Percentiles rank a stretch among this genome's conserved stretches.
Evolutionary conservation across 345 rosid genomes (phyloP).

Genomic region (Dimocarpus longan): DNA sequence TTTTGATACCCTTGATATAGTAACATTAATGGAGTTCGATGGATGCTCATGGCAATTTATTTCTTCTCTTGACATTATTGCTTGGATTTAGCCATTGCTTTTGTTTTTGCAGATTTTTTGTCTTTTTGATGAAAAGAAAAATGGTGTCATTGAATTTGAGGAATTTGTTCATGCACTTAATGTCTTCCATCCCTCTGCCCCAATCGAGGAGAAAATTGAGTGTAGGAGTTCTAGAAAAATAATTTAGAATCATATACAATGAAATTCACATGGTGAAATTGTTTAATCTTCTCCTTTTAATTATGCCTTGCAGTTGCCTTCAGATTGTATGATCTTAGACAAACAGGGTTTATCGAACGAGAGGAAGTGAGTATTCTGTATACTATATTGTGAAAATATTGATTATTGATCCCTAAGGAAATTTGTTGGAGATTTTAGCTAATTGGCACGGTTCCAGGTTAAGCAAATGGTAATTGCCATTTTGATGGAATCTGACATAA

Average conservation of each 20-base stretch:
- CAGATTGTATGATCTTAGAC: constrained; percentile 82
- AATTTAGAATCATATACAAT: constrained; percentile 5
- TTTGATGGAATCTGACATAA: constrained; percentile 63
- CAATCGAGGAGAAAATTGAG: constrained; percentile 72
- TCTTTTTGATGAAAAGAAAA: constrained; percentile 84
- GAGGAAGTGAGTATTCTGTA: constrained; percentile 62
- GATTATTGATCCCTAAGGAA: neutral
- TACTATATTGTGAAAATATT: neutral
- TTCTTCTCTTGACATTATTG: neutral
- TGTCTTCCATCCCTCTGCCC: constrained; percentile 79
- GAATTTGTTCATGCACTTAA: constrained; percentile 76
- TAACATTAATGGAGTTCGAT: neutral
- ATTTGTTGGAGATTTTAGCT: constrained; percentile 2
- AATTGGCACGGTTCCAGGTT: constrained; percentile 48
- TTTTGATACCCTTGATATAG: neutral
- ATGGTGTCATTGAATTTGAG: constrained; percentile 87
- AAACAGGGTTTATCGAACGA: constrained; percentile 79
- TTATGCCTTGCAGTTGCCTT: constrained; percentile 67
- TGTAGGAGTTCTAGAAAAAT: constrained; percentile 50
- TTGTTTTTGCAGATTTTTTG: constrained; percentile 56
- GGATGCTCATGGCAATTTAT: neutral
- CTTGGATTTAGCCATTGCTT: neutral
- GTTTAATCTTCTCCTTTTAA: constrained; percentile 9
- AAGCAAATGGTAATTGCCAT: constrained; percentile 82
- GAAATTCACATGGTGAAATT: neutral